Evolutionary conservation across 2,329 filamentous ascomycete species (phyloP), one percentile per base, ranked within the genome.

Genomic region (Pseudocercospora ulei): DNA sequence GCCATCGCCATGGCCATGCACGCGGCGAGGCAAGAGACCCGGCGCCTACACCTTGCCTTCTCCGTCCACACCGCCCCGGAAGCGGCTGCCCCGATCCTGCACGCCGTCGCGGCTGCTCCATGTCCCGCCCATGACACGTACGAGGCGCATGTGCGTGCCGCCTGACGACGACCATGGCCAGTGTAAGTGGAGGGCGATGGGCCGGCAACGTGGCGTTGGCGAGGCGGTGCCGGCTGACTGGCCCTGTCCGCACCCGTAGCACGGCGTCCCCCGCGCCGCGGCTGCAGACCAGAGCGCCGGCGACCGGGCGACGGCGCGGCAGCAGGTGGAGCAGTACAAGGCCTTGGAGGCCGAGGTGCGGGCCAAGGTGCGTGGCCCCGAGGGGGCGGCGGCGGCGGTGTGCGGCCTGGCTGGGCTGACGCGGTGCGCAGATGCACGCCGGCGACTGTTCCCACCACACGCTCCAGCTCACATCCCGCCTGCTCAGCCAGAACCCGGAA

Each of bases 401-500:
- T 13, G 13, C 1, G 16, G 7, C 7, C 4, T 26, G 13, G 22
- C 20, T 36, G 18, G 13, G 19, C 7, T 14, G n/a, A 18, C 16
- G 7, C n/a, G n/a, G n/a, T n/a, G n/a, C 11, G 5, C 25, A 70
- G 66, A 58, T 70, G 41, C 51, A 61, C 2, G 59, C 67, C 35
- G 59, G 57, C 44, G 64, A 71, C 50, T 71, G 69, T 58, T 69
- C 68, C 26, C 51, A 65, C 39, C 68, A 75, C 39, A 72, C 76
- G 25, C 74, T 87, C 53, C 65, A 73, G 47, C 71, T 82, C 38
- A 82, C 80, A 20, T 78, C 80, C n/a, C 76, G 75, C 50, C 72
- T 90, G 28, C 70, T 88, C 38, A 72, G 71, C 30, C 72, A 79
- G 54, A 92, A 92, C 60, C 84, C 84, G 16, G 84, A 92, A 62